phyloP scores from a whole-genome alignment of 2,329 filamentous ascomycete genomes.

The Gaeumannomyces tritici region DNA sequence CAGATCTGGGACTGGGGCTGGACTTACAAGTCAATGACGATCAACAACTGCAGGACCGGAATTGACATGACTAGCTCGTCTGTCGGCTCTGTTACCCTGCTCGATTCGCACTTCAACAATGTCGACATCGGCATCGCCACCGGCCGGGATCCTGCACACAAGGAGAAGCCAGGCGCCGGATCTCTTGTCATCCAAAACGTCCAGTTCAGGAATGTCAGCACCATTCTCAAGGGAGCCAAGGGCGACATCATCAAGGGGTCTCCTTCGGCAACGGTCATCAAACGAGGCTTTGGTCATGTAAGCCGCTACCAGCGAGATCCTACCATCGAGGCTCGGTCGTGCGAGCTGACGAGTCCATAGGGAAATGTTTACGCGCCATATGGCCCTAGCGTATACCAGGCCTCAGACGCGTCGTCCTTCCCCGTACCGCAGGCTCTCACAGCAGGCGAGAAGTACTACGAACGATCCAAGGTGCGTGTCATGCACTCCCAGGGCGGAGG shows the following conservation, averaged over 20 bases:
- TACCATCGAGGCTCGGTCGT: neutral
- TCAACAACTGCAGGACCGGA: conserved; percentile 43
- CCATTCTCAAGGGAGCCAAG: conserved; percentile 27
- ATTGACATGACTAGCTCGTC: conserved; percentile 32
- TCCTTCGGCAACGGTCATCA: conserved; percentile 26
- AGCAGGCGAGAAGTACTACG: conserved; percentile 37
- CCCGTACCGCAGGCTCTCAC: conserved; percentile 31
- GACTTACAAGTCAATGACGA: conserved; percentile 56
- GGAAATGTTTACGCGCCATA: conserved; percentile 55
- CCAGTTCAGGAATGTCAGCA: conserved; percentile 22
- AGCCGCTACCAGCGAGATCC: neutral
- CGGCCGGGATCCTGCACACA: conserved; percentile 28
- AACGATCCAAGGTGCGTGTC: conserved; percentile 44
- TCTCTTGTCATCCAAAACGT: conserved; percentile 52
- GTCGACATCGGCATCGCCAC: conserved; percentile 66
- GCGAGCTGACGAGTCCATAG: conserved; percentile 22
- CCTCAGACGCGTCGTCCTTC: conserved; percentile 18
- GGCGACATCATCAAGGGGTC: conserved; percentile 46
- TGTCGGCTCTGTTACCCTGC: conserved; percentile 65
- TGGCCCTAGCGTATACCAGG: conserved; percentile 37
- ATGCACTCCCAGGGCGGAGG: no score
- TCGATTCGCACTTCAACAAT: conserved; percentile 60
- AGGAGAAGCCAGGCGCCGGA: conserved; percentile 24
- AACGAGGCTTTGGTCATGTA: conserved; percentile 2
- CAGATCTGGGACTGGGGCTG: conserved; percentile 71